These are phyloP conservation scores for Aspergillus taichungensis DNA, from an alignment of 495 filamentous ascomycete genomes.

Conservation along the genomic window DNA sequence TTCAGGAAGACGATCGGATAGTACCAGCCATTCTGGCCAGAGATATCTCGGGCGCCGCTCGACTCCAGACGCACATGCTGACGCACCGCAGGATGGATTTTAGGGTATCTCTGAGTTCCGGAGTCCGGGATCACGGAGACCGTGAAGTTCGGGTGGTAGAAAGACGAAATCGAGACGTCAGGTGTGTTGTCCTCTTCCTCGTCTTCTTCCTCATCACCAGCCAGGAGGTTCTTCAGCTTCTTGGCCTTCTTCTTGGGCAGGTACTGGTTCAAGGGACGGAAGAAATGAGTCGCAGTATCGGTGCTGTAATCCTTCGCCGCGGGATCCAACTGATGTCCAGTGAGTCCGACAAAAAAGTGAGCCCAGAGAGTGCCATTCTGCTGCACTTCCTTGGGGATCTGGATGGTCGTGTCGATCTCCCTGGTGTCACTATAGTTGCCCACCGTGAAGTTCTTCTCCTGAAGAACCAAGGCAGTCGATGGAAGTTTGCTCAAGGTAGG, in stretches of 20 bases:
- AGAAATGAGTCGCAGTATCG: slow-evolving; percentile 69
- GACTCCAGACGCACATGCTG: slow-evolving; percentile 71
- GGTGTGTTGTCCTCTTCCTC: slow-evolving; percentile 49
- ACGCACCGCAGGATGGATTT: slow-evolving; percentile 62
- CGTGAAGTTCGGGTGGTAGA: slow-evolving; percentile 94
- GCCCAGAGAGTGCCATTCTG: slow-evolving; percentile 90
- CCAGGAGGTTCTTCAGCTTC: slow-evolving; percentile 85
- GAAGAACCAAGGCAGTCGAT: slow-evolving; percentile 52
- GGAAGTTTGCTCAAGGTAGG: slow-evolving; percentile 54
- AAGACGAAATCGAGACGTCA: slow-evolving; percentile 55
- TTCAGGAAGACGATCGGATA: slow-evolving; percentile 89
- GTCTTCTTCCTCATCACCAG: slow-evolving; percentile 46
- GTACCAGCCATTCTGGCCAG: slow-evolving; percentile 91
- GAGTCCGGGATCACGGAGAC: slow-evolving; percentile 78
- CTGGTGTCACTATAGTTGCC: slow-evolving; percentile 75
- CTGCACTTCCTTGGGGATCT: slow-evolving; percentile 71
- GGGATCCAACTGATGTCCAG: slow-evolving; percentile 69
- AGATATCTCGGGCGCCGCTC: slow-evolving; percentile 63
- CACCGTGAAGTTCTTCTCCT: slow-evolving; percentile 74
- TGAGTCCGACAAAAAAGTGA: slow-evolving; percentile 78
- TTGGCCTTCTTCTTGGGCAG: slow-evolving; percentile 81
- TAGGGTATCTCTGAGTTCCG: slow-evolving; percentile 55
- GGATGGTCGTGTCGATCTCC: slow-evolving; percentile 65
- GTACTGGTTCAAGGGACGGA: slow-evolving; percentile 79
- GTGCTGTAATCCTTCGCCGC: slow-evolving; percentile 59